Percentiles rank a stretch among this genome's conserved stretches.
phyloP scores from a whole-genome alignment of 352 stramenopile genomes.

The Pythium aphanidermatum region DNA sequence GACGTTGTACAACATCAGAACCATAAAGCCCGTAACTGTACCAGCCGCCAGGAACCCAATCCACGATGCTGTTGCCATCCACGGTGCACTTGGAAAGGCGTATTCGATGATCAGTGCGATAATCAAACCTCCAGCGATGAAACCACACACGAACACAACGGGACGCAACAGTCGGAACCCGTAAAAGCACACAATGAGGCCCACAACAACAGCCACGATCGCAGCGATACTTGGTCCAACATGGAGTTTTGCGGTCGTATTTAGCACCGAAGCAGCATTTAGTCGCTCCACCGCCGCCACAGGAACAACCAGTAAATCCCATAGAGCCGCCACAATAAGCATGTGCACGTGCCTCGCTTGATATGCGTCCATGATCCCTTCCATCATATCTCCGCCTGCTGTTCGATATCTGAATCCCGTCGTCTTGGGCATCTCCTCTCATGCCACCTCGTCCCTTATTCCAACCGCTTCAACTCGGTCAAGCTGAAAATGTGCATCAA shows the following conservation, averaged over 20 bases:
- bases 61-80: conserved; percentile 41
- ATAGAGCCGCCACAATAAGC: too few relatives aligned
- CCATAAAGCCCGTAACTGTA: conserved; percentile 25
- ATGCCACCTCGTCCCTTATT: too few relatives aligned
- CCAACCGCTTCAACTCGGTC: too few relatives aligned
- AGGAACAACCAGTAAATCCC: neutral
- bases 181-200: conserved; percentile 23
- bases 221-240: conserved; percentile 29
- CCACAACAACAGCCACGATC: conserved; percentile 27
- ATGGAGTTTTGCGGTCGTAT: conserved; percentile 22
- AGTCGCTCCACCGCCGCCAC: conserved; percentile 7
- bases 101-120: conserved; percentile 29
- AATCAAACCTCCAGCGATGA: conserved; percentile 36
- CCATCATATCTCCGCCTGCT: too few relatives aligned
- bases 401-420: too few relatives aligned
- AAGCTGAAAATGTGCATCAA: too few relatives aligned
- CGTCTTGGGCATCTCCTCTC: too few relatives aligned
- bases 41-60: conserved; percentile 40
- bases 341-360: too few relatives aligned
- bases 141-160: conserved; percentile 37
- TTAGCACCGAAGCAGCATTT: conserved; percentile 20
- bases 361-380: too few relatives aligned
- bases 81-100: conserved; percentile 21
- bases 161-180: conserved; percentile 36
- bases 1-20: conserved; percentile 38